Conservation (phyloP, 2,329 filamentous ascomycete species). For the Botrytis deweyae region DNA sequence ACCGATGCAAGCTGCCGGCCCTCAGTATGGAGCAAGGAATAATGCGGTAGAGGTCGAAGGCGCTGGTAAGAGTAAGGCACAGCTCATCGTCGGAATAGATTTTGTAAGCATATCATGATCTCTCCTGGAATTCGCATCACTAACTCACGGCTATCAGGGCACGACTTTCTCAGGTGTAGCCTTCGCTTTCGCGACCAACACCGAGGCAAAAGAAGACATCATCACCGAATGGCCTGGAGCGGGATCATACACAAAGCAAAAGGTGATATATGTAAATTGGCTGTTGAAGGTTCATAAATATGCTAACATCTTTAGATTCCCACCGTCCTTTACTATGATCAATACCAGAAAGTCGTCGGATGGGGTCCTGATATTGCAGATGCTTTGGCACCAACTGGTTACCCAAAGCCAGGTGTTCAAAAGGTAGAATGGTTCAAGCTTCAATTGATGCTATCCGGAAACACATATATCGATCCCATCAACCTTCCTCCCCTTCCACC, state of each 20-base stretch:
- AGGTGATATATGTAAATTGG: conserved; percentile 56
- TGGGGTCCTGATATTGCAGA: conserved; percentile 99
- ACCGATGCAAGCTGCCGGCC: conserved; percentile 30
- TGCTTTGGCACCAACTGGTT: conserved; percentile 91
- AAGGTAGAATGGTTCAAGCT: conserved; percentile 99
- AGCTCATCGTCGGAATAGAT: conserved; percentile 97
- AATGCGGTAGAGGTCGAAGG: conserved; percentile 76
- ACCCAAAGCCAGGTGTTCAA: conserved; percentile 95
- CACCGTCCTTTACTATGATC: conserved; percentile 98
- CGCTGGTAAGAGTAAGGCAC: conserved; percentile 85
- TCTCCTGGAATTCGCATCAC: conserved; percentile 19
- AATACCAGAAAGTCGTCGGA: conserved; percentile 99
- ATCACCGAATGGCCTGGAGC: conserved; percentile 99
- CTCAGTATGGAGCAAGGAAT: conserved; percentile 40
- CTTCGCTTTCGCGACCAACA: conserved; percentile 91
- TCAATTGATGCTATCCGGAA: conserved; percentile 96
- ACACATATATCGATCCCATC: conserved; percentile 98
- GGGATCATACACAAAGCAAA: conserved; percentile 97
- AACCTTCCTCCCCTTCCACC: conserved; percentile 96
- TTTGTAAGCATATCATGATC: conserved; percentile 65
- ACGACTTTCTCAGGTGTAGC: conserved; percentile 98
- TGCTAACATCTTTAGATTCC: conserved; percentile 67
- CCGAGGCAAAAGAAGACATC: conserved; percentile 96
- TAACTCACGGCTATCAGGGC: conserved; percentile 55
- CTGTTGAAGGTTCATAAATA: background rate